A percentile compares a stretch with the other conserved stretches of the same genome.
phyloP scores from a whole-genome alignment of 176 grass and related monocot genomes.

The Tillandsia leiboldiana region DNA sequence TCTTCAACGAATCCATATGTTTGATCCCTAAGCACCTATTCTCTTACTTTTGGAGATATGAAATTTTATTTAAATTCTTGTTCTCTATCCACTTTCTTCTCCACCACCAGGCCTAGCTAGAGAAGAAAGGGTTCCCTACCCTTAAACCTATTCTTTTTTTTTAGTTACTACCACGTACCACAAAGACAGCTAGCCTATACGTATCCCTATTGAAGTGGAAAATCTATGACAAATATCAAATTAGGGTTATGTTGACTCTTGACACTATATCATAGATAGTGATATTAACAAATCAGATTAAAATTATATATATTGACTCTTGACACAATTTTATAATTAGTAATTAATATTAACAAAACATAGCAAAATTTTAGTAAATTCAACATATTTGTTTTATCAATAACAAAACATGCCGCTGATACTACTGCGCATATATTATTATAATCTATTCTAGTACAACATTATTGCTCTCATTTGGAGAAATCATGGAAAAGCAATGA shows the following conservation, averaged over 20 bases:
- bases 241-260: no score
- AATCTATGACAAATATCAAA: not conserved
- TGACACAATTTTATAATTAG: no score
- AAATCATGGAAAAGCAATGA: not conserved
- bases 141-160: not conserved
- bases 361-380: no score
- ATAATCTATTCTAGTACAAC: not conserved
- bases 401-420: not conserved
- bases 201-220: not conserved
- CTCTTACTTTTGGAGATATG: not conserved
- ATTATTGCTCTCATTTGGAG: not conserved
- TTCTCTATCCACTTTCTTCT: conserved; percentile 1
- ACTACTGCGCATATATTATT: not conserved
- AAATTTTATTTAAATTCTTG: not conserved
- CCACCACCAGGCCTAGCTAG: not conserved
- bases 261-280: no score
- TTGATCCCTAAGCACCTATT: not conserved
- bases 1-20: not conserved
- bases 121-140: not conserved
- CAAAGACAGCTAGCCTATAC: not conserved
- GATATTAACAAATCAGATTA: no score
- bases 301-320: no score
- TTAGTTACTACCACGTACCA: not conserved
- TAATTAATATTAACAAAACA: no score
- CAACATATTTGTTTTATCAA: no score